Conservation (phyloP, 2,329 filamentous ascomycete species). For the Aspergillus sp. region DNA sequence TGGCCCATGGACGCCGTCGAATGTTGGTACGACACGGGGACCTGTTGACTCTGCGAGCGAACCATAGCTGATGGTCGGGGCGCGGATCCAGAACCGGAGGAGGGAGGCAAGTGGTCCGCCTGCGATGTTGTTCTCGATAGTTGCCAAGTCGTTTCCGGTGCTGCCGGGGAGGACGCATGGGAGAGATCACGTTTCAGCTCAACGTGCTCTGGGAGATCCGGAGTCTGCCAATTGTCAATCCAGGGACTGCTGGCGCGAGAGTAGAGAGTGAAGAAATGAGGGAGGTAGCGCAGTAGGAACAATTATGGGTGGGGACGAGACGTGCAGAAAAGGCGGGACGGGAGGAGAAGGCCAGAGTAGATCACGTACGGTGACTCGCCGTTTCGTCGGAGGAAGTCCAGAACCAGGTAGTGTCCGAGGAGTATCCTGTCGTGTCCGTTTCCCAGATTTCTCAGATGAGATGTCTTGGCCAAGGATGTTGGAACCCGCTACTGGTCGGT, state of each 20-base stretch:
- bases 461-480: slow-evolving; percentile 21
- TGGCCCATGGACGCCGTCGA: slow-evolving; percentile 25
- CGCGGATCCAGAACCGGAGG: slow-evolving; percentile 26
- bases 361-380: slow-evolving; percentile 48
- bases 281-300: slow-evolving; percentile 23
- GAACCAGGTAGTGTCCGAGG: slow-evolving; percentile 41
- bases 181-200: slow-evolving; percentile 33
- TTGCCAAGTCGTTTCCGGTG: slow-evolving; percentile 23
- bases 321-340: slow-evolving; percentile 22
- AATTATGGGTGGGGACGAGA: slow-evolving; percentile 24
- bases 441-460: slow-evolving; percentile 37
- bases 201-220: slow-evolving; percentile 35
- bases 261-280: slow-evolving; percentile 18
- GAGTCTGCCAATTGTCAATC: slow-evolving; percentile 46
- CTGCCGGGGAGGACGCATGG: slow-evolving; percentile 29
- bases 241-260: slow-evolving; percentile 32
- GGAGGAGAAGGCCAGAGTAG: slow-evolving; percentile 41
- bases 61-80: slow-evolving; percentile 36
- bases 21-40: slow-evolving; percentile 33
- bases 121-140: slow-evolving; percentile 28
- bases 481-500: slow-evolving; percentile 22
- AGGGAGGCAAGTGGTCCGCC: slow-evolving; percentile 23
- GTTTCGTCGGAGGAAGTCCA: slow-evolving; percentile 42
- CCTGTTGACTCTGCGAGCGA: slow-evolving; percentile 41
- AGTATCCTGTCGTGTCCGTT: slow-evolving; percentile 44